A percentile compares a stretch with the other conserved stretches of the same genome.
Conservation (phyloP, 148 eudicot species). For the Chenopodium album region DNA sequence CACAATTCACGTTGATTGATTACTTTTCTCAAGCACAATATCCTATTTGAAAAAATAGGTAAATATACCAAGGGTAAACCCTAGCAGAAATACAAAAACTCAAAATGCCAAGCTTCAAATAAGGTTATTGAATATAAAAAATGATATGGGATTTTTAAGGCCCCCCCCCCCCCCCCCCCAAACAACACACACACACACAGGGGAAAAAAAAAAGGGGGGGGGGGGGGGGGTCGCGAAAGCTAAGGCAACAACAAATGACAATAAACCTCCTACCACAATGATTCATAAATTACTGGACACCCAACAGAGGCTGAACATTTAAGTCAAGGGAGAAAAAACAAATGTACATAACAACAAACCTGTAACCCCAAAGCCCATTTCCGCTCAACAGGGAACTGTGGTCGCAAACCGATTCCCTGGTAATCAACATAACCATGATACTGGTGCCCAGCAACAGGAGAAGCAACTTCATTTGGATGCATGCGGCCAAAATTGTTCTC, state of each 20-base stretch:
- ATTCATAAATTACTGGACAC: not conserved
- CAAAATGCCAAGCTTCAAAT: not conserved
- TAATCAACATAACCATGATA: slow-evolving; percentile 58
- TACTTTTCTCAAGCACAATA: not conserved
- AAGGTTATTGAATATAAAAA: not conserved
- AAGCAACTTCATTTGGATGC: slow-evolving; percentile 52
- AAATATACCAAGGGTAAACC: not conserved
- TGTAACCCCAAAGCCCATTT: slow-evolving; percentile 99
- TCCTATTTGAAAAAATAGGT: not conserved
- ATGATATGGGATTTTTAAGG: too few species aligned
- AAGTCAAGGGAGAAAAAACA: not conserved
- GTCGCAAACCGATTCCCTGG: slow-evolving; percentile 60
- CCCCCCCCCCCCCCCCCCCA: too few species aligned
- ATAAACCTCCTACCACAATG: not conserved
- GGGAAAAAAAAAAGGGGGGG: too few species aligned
- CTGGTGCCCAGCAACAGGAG: slow-evolving; percentile 53
- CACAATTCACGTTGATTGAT: not conserved
- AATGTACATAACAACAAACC: slow-evolving; percentile 40
- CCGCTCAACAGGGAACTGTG: slow-evolving; percentile 65
- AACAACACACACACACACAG: too few species aligned
- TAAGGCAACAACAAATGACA: not conserved
- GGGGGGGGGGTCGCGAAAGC: not conserved
- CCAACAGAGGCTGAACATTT: not conserved
- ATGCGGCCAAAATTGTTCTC: slow-evolving; percentile 51
- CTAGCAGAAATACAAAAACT: not conserved